Conservation (phyloP, 495 filamentous ascomycete species). For the Lasiosphaeria hispida region DNA sequence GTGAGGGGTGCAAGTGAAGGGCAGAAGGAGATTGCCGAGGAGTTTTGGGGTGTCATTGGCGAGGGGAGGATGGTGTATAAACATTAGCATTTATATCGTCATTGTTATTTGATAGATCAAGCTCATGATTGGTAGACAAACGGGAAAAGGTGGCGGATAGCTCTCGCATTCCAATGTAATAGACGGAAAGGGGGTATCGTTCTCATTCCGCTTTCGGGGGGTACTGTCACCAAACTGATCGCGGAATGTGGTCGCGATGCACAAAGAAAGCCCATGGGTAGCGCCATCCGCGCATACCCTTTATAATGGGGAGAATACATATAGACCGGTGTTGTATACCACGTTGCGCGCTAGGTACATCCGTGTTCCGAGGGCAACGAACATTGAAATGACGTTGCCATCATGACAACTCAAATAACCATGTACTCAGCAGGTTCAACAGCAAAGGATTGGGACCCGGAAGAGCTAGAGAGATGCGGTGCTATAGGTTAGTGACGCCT, state of each 20-base stretch:
- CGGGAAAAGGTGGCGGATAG: background rate
- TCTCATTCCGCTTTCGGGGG: constrained; percentile 3
- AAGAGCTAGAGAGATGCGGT: constrained; percentile 30
- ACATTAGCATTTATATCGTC: constrained; percentile 18
- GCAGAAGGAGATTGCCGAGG: constrained; percentile 72
- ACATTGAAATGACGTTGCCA: background rate
- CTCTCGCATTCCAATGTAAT: background rate
- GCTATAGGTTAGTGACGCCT: constrained; percentile 28
- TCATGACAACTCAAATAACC: background rate
- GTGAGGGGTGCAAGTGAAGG: constrained; percentile 64
- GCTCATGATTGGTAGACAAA: background rate
- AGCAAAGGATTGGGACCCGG: constrained; percentile 31
- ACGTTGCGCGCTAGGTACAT: too few species aligned
- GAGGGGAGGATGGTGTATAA: constrained; percentile 48
- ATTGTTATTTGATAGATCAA: background rate
- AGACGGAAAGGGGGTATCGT: background rate
- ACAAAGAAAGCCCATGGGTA: background rate
- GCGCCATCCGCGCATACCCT: too few species aligned
- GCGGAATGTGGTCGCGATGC: background rate
- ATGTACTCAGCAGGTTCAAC: constrained; percentile 14
- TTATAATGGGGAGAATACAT: too few species aligned
- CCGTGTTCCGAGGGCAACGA: background rate
- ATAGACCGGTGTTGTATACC: too few species aligned
- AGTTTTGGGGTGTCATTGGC: constrained; percentile 66
- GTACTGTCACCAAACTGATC: background rate